Conservation (phyloP, 495 filamentous ascomycete genomes). For the Penicillium manginii region DNA sequence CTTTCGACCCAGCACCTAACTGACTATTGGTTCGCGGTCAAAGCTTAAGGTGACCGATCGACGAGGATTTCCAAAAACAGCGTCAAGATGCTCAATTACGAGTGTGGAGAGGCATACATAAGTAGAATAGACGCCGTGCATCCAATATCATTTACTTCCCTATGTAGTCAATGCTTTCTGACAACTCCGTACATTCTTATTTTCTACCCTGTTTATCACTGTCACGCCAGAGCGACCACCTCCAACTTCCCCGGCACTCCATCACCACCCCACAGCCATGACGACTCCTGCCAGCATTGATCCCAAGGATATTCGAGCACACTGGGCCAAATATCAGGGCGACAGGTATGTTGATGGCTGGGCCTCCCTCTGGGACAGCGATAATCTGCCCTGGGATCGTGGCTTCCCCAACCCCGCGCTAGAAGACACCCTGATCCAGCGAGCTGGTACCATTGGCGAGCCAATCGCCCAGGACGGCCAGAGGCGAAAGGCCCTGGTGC, state of each 20-base stretch:
- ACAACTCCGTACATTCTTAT: neutral
- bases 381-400: slow-evolving; percentile 69
- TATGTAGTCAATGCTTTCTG: slow-evolving; percentile 3
- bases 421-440: slow-evolving; percentile 58
- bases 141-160: slow-evolving; percentile 1
- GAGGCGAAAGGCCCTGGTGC: slow-evolving; percentile 59
- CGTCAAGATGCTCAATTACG: neutral
- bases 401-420: slow-evolving; percentile 68
- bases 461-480: slow-evolving; percentile 32
- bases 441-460: slow-evolving; percentile 46
- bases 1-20: slow-evolving; percentile 1
- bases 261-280: slow-evolving; percentile 15
- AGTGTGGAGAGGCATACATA: slow-evolving; percentile 1
- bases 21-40: slow-evolving; percentile 3
- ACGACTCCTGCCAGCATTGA: slow-evolving; percentile 23
- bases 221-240: slow-evolving; percentile 1
- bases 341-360: slow-evolving; percentile 50
- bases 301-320: slow-evolving; percentile 28
- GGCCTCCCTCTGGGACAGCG: slow-evolving; percentile 65
- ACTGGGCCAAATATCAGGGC: slow-evolving; percentile 34
- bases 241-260: neutral
- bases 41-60: neutral
- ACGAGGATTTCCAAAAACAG: neutral
- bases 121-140: neutral
- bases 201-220: slow-evolving; percentile 2